Percentiles rank a stretch among this genome's conserved stretches.
These are phyloP conservation scores for Phytophthora crassamura DNA, from an alignment of 352 stramenopile genomes.

Conservation along the genomic window DNA sequence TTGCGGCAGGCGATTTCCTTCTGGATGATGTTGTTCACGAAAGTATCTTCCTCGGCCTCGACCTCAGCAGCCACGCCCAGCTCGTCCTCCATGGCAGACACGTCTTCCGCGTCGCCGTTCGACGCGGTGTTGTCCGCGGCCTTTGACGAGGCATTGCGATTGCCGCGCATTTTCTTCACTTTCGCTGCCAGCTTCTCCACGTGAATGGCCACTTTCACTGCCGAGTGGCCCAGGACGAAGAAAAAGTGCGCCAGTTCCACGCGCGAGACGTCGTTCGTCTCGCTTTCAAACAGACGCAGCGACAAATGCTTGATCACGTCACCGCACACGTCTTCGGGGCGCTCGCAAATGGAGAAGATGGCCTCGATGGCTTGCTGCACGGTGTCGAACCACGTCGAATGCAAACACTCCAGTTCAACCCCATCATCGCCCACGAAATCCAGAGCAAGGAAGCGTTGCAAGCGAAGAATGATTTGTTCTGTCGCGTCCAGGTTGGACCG, in stretches of 20 bases:
- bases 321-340: constrained; percentile 84
- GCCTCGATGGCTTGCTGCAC: constrained; percentile 93
- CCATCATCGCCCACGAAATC: constrained; percentile 84
- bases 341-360: constrained; percentile 91
- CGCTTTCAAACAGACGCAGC: constrained; percentile 66
- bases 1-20: constrained; percentile 94
- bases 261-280: constrained; percentile 68
- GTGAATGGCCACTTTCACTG: constrained; percentile 95
- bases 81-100: constrained; percentile 93
- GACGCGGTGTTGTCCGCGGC: constrained; percentile 22
- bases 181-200: constrained; percentile 91
- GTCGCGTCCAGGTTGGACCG: constrained; percentile 88
- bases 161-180: constrained; percentile 86
- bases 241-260: constrained; percentile 93
- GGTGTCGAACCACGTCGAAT: constrained; percentile 92
- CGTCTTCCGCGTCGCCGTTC: constrained; percentile 64
- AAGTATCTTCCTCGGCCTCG: constrained; percentile 91
- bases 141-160: constrained; percentile 49
- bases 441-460: constrained; percentile 88
- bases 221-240: constrained; percentile 95
- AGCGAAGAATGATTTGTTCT: constrained; percentile 89
- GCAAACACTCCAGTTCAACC: constrained; percentile 45
- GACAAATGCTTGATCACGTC: constrained; percentile 79
- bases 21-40: constrained; percentile 92
- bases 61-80: constrained; percentile 92